These are phyloP conservation scores for Avena atlantica DNA, from an alignment of 176 grass and related monocot genomes.

Conservation along the genomic window DNA sequence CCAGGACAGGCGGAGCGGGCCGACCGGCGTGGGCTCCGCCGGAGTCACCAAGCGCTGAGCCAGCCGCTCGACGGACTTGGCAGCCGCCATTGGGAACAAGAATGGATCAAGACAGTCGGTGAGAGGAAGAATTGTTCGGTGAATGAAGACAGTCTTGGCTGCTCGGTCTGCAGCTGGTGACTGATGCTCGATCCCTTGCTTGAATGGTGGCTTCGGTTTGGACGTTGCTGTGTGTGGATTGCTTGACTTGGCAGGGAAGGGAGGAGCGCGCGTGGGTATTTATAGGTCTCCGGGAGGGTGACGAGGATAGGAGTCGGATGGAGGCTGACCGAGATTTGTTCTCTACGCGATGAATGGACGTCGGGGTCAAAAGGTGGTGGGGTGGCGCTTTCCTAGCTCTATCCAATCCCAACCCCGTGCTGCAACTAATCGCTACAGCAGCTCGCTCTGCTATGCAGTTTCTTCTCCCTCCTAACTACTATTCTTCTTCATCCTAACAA, in stretches of 20 bases:
- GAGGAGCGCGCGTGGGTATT: not conserved
- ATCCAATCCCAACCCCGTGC: not conserved
- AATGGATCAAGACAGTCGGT: not conserved
- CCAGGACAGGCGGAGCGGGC: conserved; percentile 38
- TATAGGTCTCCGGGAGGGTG: conserved; percentile 43
- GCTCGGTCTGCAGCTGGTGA: not conserved
- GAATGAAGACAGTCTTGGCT: not conserved
- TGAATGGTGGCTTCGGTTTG: not conserved
- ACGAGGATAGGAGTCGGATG: conserved; percentile 48
- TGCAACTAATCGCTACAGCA: not conserved
- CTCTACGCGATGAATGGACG: not conserved
- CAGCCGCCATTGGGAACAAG: not conserved
- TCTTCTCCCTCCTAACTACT: not conserved
- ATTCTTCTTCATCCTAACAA: too few relatives aligned
- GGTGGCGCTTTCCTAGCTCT: conserved; percentile 13
- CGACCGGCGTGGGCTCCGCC: not conserved
- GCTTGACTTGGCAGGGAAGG: conserved; percentile 22
- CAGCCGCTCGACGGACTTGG: conserved; percentile 8
- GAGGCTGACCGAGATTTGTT: not conserved
- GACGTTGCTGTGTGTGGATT: not conserved
- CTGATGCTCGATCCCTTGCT: not conserved
- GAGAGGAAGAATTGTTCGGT: not conserved
- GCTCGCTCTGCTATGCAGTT: not conserved
- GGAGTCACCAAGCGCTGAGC: not conserved
- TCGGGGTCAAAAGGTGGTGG: conserved; percentile 29